Base-by-base conservation (phyloP, 2,329 filamentous ascomycete species). In the Botrytis galanthina region DNA sequence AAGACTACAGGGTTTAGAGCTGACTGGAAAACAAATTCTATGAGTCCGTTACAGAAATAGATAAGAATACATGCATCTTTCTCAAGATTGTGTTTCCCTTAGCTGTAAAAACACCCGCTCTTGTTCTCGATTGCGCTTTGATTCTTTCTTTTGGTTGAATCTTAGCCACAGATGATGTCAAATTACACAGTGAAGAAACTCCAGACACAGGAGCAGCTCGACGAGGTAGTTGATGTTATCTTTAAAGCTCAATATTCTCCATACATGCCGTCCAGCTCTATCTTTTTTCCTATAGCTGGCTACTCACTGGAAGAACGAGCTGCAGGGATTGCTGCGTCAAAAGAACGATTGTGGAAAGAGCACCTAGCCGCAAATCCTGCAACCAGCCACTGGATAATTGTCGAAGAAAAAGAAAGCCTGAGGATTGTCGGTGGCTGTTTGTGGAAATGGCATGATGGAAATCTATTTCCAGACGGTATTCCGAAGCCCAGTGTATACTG, bases 371-470 rank as follows among this genome's bases (percentile, higher is more conserved):
- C 66, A 10, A 39, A 69, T 32, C 35, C 35, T 29, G 32, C 44
- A 2, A 54, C 22, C 4, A 37, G 59, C 6, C 22, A 54, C 8
- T 69, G 66, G 66, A 42, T 59, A 37, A 37, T 54, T 44, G 66
- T 69, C 7, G 35, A 69, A 32, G 46, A 69, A 22, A 54, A n/a
- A 20, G 66, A 32, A 32, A 69, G 29, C n/a, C 29, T 32, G 20
- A 37, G 22, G 5, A 59, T 69, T 14, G 48, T 69, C 35, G 66
- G 44, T 29, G 66, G 46, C 37, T 69, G 66, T 12, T 32, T 57
- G 4, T 69, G 66, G 66, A 35, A 42, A 37, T 69, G 66, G 66
- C 37, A 69, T 69, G 46, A 57, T 10, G 51, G 37, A n/a, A 54
- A 59, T 39, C 20, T 3, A n/a, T 69, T 69, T 39, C 39, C 39